Evolutionary conservation across 352 stramenopile species (phyloP), one percentile per base, ranked within the genome.

Genomic region (Globisporangium nunn): DNA sequence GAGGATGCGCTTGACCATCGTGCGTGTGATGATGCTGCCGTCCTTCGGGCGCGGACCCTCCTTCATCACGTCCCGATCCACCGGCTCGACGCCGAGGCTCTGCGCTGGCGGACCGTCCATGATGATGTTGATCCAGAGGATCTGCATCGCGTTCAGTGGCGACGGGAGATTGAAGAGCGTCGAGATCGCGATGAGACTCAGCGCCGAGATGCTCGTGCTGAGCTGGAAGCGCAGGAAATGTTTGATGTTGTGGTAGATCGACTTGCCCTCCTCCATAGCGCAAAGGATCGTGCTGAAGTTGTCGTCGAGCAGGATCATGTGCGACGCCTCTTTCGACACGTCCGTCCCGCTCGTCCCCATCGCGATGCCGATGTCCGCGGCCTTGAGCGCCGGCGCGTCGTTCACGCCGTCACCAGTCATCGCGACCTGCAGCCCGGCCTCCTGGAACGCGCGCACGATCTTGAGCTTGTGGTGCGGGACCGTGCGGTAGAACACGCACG

Each of bases 361-460:
- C 4, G 95, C 96, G 68, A 98, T 97, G 35, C 93, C 91, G 66
- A 99, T 98, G 60, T 99, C 93, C 17, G 95, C 93, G 1, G 78
- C 93, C 66, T 98, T 98, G 8, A 99, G 75, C 4, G 97, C 96
- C 18, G 96, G 97, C 6, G 96, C 96, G 74, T 99, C 97, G 72
- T 99, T 99, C 14, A 98, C 98, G 39, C 97, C 97, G 64, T 99
- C 97, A n/a, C 97, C 97, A n/a, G 97, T 99, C 79, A 99, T 98
- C 6, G 96, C 96, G 45, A 99, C 94, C 67, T 88, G 79, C 43
- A 87, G 44, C 2, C 78, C 76, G 17, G 72, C 75, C 47, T 86
- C 73, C 65, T 98, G 94, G 10, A 98, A 81, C 15, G 91, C 93
- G 6, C 85, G 78, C 8, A 99, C 96, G 63, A 99, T 96, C 56